Evolutionary conservation across 2,329 filamentous ascomycete genomes (phyloP).

Genomic region (Fusarium tanahbumbuense): DNA sequence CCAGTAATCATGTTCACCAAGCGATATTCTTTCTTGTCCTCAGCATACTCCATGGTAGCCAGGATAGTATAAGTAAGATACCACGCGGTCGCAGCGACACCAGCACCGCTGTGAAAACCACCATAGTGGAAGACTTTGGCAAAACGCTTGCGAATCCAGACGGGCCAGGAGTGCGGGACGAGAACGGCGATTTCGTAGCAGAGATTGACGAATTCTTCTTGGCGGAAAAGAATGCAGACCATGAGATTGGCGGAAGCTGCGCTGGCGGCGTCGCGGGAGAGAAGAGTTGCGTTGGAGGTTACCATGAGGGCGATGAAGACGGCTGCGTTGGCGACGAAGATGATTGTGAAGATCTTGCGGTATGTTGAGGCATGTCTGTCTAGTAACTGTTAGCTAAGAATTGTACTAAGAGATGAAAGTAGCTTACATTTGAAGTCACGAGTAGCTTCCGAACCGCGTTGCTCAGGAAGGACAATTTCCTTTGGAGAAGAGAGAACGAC

Average conservation of each 20-base stretch:
- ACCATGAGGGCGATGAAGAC: background rate
- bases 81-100: slow-evolving; percentile 14
- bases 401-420: fast-evolving
- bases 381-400: background rate
- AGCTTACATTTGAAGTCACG: slow-evolving; percentile 1
- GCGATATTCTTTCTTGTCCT: background rate
- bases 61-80: slow-evolving; percentile 14
- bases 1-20: slow-evolving; percentile 19
- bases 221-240: slow-evolving; percentile 19
- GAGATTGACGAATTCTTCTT: slow-evolving; percentile 20
- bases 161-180: slow-evolving; percentile 15
- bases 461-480: background rate
- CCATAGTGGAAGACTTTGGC: slow-evolving; percentile 24
- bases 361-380: slow-evolving; percentile 13
- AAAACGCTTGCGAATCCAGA: background rate
- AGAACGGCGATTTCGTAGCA: slow-evolving; percentile 22
- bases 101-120: slow-evolving; percentile 21
- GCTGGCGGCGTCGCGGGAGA: slow-evolving; percentile 15
- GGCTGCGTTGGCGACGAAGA: slow-evolving; percentile 1
- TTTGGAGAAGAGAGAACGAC: background rate
- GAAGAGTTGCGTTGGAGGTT: background rate
- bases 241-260: slow-evolving; percentile 25
- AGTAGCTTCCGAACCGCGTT: background rate
- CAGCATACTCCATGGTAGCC: slow-evolving; percentile 8
- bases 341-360: slow-evolving; percentile 4